Evolutionary conservation across 148 eudicot species (phyloP).

Genomic region (Chenopodium suecicum): DNA sequence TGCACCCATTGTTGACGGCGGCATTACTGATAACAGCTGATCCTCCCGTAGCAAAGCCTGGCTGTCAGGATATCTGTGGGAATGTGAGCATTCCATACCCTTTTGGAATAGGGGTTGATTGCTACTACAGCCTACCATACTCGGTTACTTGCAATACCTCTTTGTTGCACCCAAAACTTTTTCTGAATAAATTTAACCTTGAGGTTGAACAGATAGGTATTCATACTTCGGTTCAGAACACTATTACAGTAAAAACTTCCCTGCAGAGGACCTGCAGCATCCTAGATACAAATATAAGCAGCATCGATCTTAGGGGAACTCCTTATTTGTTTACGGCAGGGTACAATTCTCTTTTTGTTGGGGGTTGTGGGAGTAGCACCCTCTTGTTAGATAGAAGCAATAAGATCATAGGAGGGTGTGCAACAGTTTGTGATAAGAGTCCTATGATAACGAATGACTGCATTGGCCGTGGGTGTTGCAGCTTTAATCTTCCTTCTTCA

Average conservation of each 20-base stretch:
- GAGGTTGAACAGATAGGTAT: slow-evolving; percentile 19
- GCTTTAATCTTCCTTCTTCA: slow-evolving; percentile 5
- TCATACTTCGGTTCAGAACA: slow-evolving; percentile 11
- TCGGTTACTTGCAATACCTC: slow-evolving; percentile 20
- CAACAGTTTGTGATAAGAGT: slow-evolving; percentile 10
- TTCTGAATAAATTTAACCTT: background rate
- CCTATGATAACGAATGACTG: background rate
- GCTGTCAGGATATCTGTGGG: slow-evolving; percentile 18
- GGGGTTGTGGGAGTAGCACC: slow-evolving; percentile 11
- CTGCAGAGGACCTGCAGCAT: slow-evolving; percentile 9
- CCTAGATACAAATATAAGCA: slow-evolving; percentile 6
- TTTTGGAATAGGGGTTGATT: slow-evolving; percentile 20
- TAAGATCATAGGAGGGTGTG: slow-evolving; percentile 8
- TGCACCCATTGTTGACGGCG: background rate
- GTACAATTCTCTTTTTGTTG: background rate
- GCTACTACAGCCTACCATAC: slow-evolving; percentile 15
- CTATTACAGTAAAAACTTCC: slow-evolving; percentile 2
- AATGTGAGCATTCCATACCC: slow-evolving; percentile 21
- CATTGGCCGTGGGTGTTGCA: slow-evolving; percentile 9
- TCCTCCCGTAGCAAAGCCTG: slow-evolving; percentile 13
- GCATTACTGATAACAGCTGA: background rate
- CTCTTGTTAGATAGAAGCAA: slow-evolving; percentile 9
- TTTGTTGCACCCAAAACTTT: slow-evolving; percentile 8
- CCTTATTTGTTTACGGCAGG: background rate
- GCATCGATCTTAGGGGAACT: slow-evolving; percentile 2